Conservation (phyloP, 2,329 filamentous ascomycete genomes). For the Diatrype stigma region DNA sequence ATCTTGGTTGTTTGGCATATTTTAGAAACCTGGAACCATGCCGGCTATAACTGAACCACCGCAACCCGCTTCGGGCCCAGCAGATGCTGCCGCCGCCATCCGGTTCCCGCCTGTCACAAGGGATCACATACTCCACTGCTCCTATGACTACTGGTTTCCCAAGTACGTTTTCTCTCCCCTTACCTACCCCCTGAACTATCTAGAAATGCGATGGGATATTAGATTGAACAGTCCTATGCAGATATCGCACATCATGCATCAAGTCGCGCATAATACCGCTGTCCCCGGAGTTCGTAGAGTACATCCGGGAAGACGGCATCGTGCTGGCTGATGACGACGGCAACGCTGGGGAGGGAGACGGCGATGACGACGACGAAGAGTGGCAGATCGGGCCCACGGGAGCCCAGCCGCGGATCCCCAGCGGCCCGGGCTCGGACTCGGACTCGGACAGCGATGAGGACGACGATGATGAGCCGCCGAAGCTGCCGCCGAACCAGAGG, state of each 20-base stretch:
- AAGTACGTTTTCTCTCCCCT: slow-evolving; percentile 51
- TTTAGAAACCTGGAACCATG: too few relatives aligned
- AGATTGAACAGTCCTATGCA: slow-evolving; percentile 28
- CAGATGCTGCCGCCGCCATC: slow-evolving; percentile 12
- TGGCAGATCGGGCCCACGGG: slow-evolving; percentile 42
- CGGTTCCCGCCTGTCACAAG: slow-evolving; percentile 77
- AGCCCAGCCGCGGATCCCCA: slow-evolving; percentile 23
- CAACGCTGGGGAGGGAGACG: slow-evolving; percentile 43
- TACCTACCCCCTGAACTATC: too few relatives aligned
- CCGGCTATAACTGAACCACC: slow-evolving; percentile 19
- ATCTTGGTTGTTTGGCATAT: too few relatives aligned
- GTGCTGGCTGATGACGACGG: slow-evolving; percentile 70
- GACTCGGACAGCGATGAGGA: slow-evolving; percentile 46
- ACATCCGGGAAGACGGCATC: slow-evolving; percentile 90
- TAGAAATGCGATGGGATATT: not conserved
- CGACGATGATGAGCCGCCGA: slow-evolving; percentile 41
- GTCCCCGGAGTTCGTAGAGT: slow-evolving; percentile 70
- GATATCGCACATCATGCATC: slow-evolving; percentile 75
- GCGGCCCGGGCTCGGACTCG: slow-evolving; percentile 39
- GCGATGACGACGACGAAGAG: slow-evolving; percentile 57
- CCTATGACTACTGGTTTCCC: slow-evolving; percentile 88
- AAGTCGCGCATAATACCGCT: slow-evolving; percentile 83
- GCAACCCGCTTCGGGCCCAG: slow-evolving; percentile 11
- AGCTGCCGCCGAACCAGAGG: slow-evolving; percentile 48
- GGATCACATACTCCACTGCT: slow-evolving; percentile 88